Evolutionary conservation across 2,329 filamentous ascomycete genomes (phyloP), one percentile per base, ranked within the genome.

Genomic region (Aspergillus fumigatiaffinis): DNA sequence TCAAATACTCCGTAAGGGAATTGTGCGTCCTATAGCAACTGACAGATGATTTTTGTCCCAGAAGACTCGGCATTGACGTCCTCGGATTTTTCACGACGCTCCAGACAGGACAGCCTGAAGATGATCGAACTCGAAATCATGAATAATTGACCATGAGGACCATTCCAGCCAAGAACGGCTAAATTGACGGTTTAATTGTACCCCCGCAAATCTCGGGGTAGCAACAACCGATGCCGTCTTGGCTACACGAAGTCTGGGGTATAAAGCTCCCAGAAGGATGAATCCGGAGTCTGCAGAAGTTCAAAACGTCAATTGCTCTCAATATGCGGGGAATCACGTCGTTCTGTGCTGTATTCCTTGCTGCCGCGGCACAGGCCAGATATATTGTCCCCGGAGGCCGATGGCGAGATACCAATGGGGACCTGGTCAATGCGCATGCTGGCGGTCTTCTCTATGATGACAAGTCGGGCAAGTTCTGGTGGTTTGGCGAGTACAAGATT

Each of bases 401-500:
- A 67, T 87, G 85, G 85, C 77, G 72, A 20, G 84, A 86, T 61
- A 87, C 82, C 0, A 77, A 84, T 2, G 84, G 84, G 0, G 79
- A 82, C n/a, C 67, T 85, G 12, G 79, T 87, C 53, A 87, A 85
- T 53, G 84, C 84, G 1, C 84, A 87, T 65, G 85, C 84, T 1
- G 84, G 84, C 1, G 80, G 79, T 12, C 74, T 87, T 6, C 79
- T 79, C 0, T 67, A 82, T 0, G 82, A 86, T 44, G 69, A 80
- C 42, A 76, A 78, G 4, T 78, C 77, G 0, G 80, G 80, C 17
- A 82, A 77, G 58, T 87, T 84, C 67, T 87, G 80, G 71, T 81
- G 79, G 77, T 87, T 86, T 55, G 84, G 84, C 38, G 84, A 87
- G 66, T 82, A 85, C 71, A 87, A 87, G 71, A 71, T 78, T 10